These are phyloP conservation scores for Diaporthe ampelina DNA, from an alignment of 2,329 filamentous ascomycete species.

Conservation along the genomic window DNA sequence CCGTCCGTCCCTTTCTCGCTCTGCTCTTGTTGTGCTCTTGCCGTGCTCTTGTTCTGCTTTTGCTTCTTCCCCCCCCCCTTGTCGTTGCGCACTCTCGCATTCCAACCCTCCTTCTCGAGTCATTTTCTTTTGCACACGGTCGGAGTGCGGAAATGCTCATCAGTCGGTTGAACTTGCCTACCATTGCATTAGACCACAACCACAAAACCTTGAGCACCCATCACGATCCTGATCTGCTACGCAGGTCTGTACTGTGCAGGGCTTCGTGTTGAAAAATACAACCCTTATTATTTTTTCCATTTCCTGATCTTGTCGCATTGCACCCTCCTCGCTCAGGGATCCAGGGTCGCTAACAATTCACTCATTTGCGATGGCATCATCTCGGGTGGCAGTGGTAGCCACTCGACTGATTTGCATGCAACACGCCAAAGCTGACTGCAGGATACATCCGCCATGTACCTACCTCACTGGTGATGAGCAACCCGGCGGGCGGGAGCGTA, in stretches of 20 bases:
- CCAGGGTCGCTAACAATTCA: neutral
- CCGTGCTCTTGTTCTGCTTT: neutral
- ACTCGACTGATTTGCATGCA: conserved; percentile 5
- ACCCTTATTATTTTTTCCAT: neutral
- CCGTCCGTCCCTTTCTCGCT: neutral
- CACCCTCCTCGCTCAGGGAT: neutral
- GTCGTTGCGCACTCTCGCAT: conserved; percentile 12
- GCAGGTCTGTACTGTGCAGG: too few relatives aligned
- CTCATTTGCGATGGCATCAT: conserved; percentile 21
- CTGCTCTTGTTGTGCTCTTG: neutral
- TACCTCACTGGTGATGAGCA: neutral
- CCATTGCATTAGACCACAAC: conserved; percentile 12
- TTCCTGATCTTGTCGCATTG: neutral
- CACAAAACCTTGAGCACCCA: neutral
- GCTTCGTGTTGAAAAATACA: neutral
- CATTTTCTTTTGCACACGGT: neutral
- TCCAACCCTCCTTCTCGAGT: conserved; percentile 1
- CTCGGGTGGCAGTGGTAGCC: conserved; percentile 25
- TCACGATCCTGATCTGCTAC: neutral
- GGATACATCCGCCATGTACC: neutral
- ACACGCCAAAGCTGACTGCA: conserved; percentile 24
- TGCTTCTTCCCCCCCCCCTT: neutral
- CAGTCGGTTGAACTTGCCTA: neutral
- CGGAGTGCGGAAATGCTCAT: conserved; percentile 1
- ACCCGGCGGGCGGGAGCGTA: neutral